A percentile compares a stretch with the other conserved stretches of the same genome.
phyloP scores from a whole-genome alignment of 23 red algal species.

The Gracilaria domingensis region DNA sequence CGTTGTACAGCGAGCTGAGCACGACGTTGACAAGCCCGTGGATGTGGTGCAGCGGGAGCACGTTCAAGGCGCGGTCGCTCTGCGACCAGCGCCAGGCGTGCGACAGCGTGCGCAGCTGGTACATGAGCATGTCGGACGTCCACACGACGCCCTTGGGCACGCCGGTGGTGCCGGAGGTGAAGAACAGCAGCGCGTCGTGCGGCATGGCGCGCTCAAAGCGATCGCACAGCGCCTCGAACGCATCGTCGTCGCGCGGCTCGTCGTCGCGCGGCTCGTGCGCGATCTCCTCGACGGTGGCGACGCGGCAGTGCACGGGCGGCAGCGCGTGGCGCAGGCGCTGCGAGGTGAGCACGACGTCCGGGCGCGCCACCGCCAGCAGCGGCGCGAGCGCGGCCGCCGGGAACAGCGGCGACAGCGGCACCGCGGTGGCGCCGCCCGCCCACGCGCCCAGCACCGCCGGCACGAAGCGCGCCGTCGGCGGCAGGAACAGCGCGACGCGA shows the following conservation, averaged over 20 bases:
- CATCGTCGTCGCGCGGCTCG: background rate
- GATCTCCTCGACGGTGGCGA: background rate
- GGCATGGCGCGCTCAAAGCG: background rate
- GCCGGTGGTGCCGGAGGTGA: conserved; percentile 98
- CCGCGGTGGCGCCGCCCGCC: conserved; percentile 31
- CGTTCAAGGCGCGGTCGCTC: conserved; percentile 79
- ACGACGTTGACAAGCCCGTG: conserved; percentile 87
- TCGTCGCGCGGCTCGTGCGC: no score
- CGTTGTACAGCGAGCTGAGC: conserved; percentile 68
- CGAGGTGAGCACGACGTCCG: conserved; percentile 28
- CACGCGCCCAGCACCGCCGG: conserved; percentile 48
- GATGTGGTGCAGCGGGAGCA: conserved; percentile 93
- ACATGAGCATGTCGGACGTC: conserved; percentile 80
- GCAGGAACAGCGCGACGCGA: conserved; percentile 23
- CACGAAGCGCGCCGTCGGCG: conserved; percentile 33
- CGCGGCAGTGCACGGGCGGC: background rate
- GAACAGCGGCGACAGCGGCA: conserved; percentile 67
- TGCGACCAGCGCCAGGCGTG: conserved; percentile 56
- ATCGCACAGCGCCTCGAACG: background rate
- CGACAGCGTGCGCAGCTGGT: conserved; percentile 71
- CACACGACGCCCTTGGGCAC: conserved; percentile 95
- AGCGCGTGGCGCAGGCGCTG: conserved; percentile 38
- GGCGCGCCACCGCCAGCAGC: conserved; percentile 16
- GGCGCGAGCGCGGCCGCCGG: conserved; percentile 56
- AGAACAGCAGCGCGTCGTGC: conserved; percentile 55